These are phyloP conservation scores for Primulina eburnea DNA, from an alignment of 257 asterid genomes.

Conservation along the genomic window DNA sequence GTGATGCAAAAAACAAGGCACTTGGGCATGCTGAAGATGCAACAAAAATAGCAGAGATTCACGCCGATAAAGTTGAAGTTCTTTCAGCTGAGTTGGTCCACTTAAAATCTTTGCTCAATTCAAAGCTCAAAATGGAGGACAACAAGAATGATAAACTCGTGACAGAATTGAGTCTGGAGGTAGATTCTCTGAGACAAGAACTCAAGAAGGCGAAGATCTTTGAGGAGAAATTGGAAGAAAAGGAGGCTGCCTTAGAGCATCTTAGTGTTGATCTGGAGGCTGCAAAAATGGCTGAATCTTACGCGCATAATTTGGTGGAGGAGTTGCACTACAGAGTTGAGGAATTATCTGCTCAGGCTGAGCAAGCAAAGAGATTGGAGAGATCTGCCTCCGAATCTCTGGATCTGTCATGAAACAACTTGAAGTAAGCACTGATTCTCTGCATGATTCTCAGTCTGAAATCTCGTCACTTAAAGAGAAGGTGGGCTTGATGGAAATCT, in stretches of 20 bases:
- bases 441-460: constrained; percentile 73
- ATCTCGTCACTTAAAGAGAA: constrained; percentile 75
- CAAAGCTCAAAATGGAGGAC: constrained; percentile 50
- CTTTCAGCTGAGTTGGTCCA: constrained; percentile 77
- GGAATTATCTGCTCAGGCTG: constrained; percentile 56
- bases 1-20: constrained; percentile 78
- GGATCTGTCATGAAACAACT: constrained; percentile 77
- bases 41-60: constrained; percentile 64
- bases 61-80: constrained; percentile 58
- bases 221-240: constrained; percentile 58
- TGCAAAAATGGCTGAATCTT: constrained; percentile 77
- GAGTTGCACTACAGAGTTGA: constrained; percentile 70
- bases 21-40: constrained; percentile 78
- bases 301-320: constrained; percentile 59
- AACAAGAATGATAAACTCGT: constrained; percentile 51
- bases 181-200: constrained; percentile 54
- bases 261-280: constrained; percentile 88
- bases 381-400: constrained; percentile 83
- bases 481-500: constrained; percentile 64
- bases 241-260: constrained; percentile 68
- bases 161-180: constrained; percentile 59
- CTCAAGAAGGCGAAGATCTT: constrained; percentile 49
- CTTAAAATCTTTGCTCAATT: constrained; percentile 60
- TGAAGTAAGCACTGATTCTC: constrained; percentile 66
- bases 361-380: constrained; percentile 75